phyloP scores from a whole-genome alignment of 176 grass and related monocot species.

The Pharus latifolius region DNA sequence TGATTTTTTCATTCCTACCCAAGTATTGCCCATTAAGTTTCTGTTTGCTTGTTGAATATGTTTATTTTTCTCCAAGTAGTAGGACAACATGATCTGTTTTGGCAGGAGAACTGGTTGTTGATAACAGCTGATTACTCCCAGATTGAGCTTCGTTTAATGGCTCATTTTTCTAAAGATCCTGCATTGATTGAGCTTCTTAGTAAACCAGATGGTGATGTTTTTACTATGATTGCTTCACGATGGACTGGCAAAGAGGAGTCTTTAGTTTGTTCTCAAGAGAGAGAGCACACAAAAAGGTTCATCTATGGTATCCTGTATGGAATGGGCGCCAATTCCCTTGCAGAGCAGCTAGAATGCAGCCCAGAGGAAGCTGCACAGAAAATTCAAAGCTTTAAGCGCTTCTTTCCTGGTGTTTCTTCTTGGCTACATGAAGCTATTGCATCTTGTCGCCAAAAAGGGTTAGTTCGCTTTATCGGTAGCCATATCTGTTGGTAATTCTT shows the following conservation, averaged over 20 bases:
- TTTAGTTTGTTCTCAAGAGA: conserved; percentile 53
- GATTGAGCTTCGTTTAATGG: conserved; percentile 87
- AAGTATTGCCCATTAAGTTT: conserved; percentile 35
- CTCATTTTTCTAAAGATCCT: conserved; percentile 88
- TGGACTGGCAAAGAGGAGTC: conserved; percentile 67
- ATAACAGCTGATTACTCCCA: conserved; percentile 90
- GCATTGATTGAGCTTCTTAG: conserved; percentile 72
- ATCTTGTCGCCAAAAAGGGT: conserved; percentile 83
- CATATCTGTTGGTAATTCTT: background rate
- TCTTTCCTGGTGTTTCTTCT: conserved; percentile 65
- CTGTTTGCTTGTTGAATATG: background rate
- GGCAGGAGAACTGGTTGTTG: conserved; percentile 79
- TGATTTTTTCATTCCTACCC: conserved; percentile 80
- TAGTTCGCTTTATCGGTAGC: conserved; percentile 23
- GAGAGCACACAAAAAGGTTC: conserved; percentile 76
- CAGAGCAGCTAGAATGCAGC: conserved; percentile 81
- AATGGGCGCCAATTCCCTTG: conserved; percentile 86
- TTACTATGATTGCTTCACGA: conserved; percentile 82
- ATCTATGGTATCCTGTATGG: conserved; percentile 93
- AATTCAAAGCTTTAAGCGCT: conserved; percentile 79
- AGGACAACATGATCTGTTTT: background rate
- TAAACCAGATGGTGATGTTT: conserved; percentile 83
- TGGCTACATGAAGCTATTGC: conserved; percentile 77
- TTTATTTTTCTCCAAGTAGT: background rate
- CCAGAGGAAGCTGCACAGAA: conserved; percentile 61